phyloP scores from a whole-genome alignment of 2,329 filamentous ascomycete species.

The Neopestalotiopsis sp. region DNA sequence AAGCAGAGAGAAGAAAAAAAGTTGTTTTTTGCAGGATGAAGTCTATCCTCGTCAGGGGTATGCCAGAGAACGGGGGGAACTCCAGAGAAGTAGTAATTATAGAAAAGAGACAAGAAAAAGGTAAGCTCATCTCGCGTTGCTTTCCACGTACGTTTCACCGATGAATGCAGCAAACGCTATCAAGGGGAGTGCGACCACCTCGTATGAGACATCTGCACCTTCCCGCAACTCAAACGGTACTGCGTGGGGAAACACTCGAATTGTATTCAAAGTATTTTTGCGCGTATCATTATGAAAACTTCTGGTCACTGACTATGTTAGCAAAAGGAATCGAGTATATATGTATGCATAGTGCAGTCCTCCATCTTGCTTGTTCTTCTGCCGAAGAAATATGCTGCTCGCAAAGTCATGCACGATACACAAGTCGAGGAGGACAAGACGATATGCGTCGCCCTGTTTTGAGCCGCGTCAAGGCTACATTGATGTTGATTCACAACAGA shows the following conservation, averaged over 20 bases:
- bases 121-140: background rate
- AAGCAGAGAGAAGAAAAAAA: background rate
- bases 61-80: background rate
- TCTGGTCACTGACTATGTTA: background rate
- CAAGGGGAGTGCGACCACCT: constrained; percentile 1
- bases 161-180: constrained; percentile 7
- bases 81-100: background rate
- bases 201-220: constrained; percentile 6
- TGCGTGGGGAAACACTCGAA: background rate
- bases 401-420: no score
- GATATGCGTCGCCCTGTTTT: background rate
- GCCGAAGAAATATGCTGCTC: background rate
- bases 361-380: background rate
- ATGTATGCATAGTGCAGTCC: background rate
- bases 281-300: background rate
- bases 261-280: background rate
- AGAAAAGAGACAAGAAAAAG: background rate
- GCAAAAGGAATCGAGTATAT: background rate
- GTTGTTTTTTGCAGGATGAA: background rate
- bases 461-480: background rate
- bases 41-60: background rate
- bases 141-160: background rate
- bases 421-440: background rate
- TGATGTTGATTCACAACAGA: background rate
- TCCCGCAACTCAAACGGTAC: constrained; percentile 9